A percentile compares a stretch with the other conserved stretches of the same genome.
These are phyloP conservation scores for Daldinia eschscholtzii DNA, from an alignment of 2,329 filamentous ascomycete genomes.

Conservation along the genomic window DNA sequence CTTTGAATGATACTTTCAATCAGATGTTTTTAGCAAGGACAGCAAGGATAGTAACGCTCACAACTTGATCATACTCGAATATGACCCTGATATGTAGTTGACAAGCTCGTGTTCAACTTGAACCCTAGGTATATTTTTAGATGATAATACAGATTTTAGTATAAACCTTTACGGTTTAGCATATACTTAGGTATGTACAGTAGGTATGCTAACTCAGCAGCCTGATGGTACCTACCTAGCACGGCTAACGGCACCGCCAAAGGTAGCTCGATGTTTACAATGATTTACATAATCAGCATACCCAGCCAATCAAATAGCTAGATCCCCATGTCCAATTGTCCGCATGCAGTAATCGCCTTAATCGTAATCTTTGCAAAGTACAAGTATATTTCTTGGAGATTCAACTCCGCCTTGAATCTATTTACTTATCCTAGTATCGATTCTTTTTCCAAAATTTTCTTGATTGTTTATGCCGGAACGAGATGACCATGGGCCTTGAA, in stretches of 20 bases:
- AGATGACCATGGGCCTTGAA: background rate
- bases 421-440: conserved; percentile 7
- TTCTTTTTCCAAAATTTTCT: conserved; percentile 27
- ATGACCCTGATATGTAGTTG: background rate
- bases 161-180: background rate
- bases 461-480: conserved; percentile 11
- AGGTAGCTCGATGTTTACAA: background rate
- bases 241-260: background rate
- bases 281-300: conserved; percentile 13
- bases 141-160: background rate
- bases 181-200: too few relatives aligned
- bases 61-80: conserved; percentile 3
- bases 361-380: conserved; percentile 21
- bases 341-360: conserved; percentile 41
- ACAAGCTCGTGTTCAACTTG: background rate
- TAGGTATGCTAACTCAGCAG: background rate
- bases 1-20: conserved; percentile 4
- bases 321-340: conserved; percentile 27
- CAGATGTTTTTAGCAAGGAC: conserved; percentile 1
- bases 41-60: conserved; percentile 1
- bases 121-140: background rate
- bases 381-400: conserved; percentile 13
- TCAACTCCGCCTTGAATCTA: conserved; percentile 16
- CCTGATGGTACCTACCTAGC: background rate
- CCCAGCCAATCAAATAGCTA: conserved; percentile 29